These are phyloP conservation scores for Parastagonospora avenae DNA, from an alignment of 2,329 filamentous ascomycete species.

Conservation along the genomic window DNA sequence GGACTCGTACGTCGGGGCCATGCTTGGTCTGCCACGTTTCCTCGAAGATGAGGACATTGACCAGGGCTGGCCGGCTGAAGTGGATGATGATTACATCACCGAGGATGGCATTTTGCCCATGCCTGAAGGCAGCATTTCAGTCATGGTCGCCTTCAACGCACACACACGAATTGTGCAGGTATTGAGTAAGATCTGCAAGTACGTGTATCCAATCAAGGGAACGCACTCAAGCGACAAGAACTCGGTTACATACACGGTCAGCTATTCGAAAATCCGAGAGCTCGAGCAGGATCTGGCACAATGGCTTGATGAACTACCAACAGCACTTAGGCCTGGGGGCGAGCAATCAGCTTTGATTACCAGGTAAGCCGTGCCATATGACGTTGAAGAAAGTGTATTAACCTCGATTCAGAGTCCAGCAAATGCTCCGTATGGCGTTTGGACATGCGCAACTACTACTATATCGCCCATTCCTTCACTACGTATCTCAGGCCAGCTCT, in stretches of 20 bases:
- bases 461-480: conserved; percentile 83
- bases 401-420: conserved; percentile 60
- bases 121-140: conserved; percentile 59
- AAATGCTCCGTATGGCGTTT: conserved; percentile 78
- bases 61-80: conserved; percentile 53
- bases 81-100: conserved; percentile 59
- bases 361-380: conserved; percentile 62
- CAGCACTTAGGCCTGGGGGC: conserved; percentile 76
- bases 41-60: conserved; percentile 57
- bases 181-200: conserved; percentile 65
- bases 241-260: conserved; percentile 63
- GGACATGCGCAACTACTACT: conserved; percentile 83
- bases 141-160: conserved; percentile 66
- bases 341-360: conserved; percentile 77
- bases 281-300: conserved; percentile 66
- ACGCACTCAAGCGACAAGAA: conserved; percentile 43
- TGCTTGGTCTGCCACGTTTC: conserved; percentile 56
- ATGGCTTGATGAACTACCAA: conserved; percentile 72
- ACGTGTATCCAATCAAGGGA: conserved; percentile 67
- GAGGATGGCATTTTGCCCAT: conserved; percentile 57
- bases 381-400: background rate
- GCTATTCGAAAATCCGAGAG: conserved; percentile 67
- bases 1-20: conserved; percentile 59
- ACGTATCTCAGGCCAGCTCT: conserved; percentile 67
- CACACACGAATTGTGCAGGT: conserved; percentile 64